Base-by-base conservation (phyloP, 2,329 filamentous ascomycete species). In the Microascus cirrosus region DNA sequence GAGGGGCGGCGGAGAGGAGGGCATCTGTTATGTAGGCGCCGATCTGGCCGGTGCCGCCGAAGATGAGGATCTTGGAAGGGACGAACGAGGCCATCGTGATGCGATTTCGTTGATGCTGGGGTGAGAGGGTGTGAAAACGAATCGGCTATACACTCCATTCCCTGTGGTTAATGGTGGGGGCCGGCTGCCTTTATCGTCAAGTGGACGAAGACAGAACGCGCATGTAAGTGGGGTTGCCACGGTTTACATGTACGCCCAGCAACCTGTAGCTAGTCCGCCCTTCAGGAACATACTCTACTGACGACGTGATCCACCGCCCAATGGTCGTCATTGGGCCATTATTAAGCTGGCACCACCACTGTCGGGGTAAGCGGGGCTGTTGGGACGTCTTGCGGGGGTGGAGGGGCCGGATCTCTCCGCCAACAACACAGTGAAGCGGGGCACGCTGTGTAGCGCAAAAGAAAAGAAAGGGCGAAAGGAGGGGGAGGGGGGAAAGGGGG, bases 1-100 rank as follows among this genome's bases (percentile, higher is more conserved):
- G 56, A 0, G 71, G 71, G 25, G 67, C 65, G 15, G 73, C 69
- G 20, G 65, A 59, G 42, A 71, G 58, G 45, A 76, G 61, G n/a
- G 67, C 65, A 2, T 71, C 63, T 4, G 71, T 71, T 57, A 76
- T 75, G 64, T 72, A 73, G 54, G 66, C 62, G 18, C 73, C 73
- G 39, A 76, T 76, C 34, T 65, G 67, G 53, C 73, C 73, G 1
- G 73, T 76, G 15, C 71, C 73, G 10, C 73, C 73, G 20, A 76
- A 66, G 64, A 72, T 18, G 55, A 59, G 55, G 54, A 59, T 55
- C 32, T 48, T 50, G 53, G 57, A 56, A 24, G 57, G 56, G 22
- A 42, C 53, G 51, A 54, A 53, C 13, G 50, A 24, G 25, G 56
- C n/a, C 56, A 58, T 58, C 18, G 51, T 48, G 35, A 13, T 28